Evolutionary conservation across 176 grass and related monocot genomes (phyloP), one percentile per base, ranked within the genome.

Genomic region (Oryza nivara): DNA sequence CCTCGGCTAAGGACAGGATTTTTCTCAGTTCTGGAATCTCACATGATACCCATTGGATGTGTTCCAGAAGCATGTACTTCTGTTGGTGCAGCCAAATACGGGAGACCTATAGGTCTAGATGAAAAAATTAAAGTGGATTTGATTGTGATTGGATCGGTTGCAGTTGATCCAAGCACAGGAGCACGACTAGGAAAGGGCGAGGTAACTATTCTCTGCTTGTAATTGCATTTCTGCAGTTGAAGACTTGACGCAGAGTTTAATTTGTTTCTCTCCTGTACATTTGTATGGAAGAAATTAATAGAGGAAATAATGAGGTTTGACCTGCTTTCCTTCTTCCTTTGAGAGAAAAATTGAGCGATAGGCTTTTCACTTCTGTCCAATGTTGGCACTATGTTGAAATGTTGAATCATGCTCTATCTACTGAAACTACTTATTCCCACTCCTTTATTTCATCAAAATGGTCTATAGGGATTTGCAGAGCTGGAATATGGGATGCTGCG

Each of bases 401-500:
- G 54, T 58, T 15, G 44, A 61, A 35, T 1, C 72, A 45, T 43
- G 65, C 49, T 44, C 75, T 49, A 17, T 68, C 35, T 11, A 6
- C 8, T 0, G 28, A 72, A 38, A 68, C 17, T 48, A 41, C 7
- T 74, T n/a, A 35, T 15, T 51, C 47, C 47, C 47, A 32, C 68
- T 15, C 32, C 48, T 34, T 60, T 77, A 46, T 8, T 80, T 72
- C 67, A 32, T 85, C 12, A 75, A 67, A 9, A n/a, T 61, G 0
- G 11, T 56, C 13, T 69, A 4, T 30, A 98, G 91, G 96, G 93
- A 58, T 98, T 98, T 84, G 91, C 96, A 9, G 96, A 98, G 84
- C 96, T 98, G 35, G 93, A 98, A 86, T 98, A 98, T 35, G 96
- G 93, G 73, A 98, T 98, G 89, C 83, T 98, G 82, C 96, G 88